A percentile compares a stretch with the other conserved stretches of the same genome.
phyloP scores from a whole-genome alignment of 768 basidiomycete species.

The Trametes cubensis region DNA sequence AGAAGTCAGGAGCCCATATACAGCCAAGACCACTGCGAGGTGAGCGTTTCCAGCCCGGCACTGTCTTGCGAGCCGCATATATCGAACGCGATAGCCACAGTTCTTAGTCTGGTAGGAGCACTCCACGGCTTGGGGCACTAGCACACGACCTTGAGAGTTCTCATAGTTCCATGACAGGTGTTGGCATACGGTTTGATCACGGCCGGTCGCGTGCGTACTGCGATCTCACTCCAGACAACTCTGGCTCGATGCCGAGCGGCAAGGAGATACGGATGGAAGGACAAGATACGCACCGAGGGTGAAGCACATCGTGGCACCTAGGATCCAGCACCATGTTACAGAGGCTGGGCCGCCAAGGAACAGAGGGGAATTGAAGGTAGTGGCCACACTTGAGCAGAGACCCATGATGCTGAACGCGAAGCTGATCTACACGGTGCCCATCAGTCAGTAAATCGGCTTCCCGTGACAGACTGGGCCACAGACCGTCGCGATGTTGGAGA shows the following conservation, averaged over 20 bases:
- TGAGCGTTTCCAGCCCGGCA: background rate
- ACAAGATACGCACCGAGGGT: conserved; percentile 50
- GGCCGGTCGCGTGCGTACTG: conserved; percentile 5
- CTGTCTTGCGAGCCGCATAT: background rate
- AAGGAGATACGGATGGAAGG: conserved; percentile 2
- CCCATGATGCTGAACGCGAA: conserved; percentile 86
- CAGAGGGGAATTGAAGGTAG: conserved; percentile 77
- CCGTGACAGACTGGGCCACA: conserved; percentile 25
- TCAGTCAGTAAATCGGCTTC: background rate
- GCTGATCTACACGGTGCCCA: conserved; percentile 51
- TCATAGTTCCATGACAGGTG: background rate
- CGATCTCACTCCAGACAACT: conserved; percentile 7
- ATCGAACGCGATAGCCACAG: background rate
- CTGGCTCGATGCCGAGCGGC: background rate
- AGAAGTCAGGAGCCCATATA: background rate
- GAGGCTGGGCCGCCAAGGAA: conserved; percentile 70
- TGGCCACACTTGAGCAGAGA: conserved; percentile 74
- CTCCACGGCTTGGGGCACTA: background rate
- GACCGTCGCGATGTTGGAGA: conserved; percentile 80
- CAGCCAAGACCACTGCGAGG: conserved; percentile 3
- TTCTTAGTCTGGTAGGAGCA: background rate
- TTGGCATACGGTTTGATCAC: background rate
- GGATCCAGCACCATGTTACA: conserved; percentile 77
- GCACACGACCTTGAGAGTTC: background rate
- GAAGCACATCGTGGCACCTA: conserved; percentile 73